Conservation (phyloP, 306 rosid genomes). For the Sicyos baderoa region DNA sequence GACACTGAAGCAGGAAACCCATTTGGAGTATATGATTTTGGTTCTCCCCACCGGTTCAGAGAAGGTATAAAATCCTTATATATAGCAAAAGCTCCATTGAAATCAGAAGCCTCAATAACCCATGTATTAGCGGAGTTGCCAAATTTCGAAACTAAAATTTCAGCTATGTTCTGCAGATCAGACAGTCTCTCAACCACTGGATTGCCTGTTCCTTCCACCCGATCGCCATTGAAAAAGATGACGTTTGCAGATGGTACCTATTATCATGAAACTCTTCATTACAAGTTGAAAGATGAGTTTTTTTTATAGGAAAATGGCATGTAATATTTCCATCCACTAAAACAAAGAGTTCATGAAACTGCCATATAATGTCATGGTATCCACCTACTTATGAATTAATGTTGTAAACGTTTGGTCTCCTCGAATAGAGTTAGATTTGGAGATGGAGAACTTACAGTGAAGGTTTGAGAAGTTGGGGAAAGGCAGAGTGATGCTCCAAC, state of each 20-base stretch:
- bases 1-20: slow-evolving; percentile 62
- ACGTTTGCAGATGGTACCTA: slow-evolving; percentile 67
- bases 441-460: slow-evolving; percentile 35
- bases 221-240: slow-evolving; percentile 67
- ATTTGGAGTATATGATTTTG: slow-evolving; percentile 44
- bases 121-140: slow-evolving; percentile 63
- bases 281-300: too few relatives aligned
- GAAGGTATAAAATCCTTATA: slow-evolving; percentile 62
- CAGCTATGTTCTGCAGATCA: slow-evolving; percentile 53
- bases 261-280: neutral
- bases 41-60: slow-evolving; percentile 67
- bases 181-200: slow-evolving; percentile 71
- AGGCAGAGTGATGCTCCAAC: slow-evolving; percentile 70
- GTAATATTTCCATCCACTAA: too few relatives aligned
- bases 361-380: too few relatives aligned
- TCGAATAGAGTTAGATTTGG: neutral
- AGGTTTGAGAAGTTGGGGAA: slow-evolving; percentile 41
- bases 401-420: too few relatives aligned
- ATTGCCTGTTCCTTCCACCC: slow-evolving; percentile 61
- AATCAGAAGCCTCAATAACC: slow-evolving; percentile 72
- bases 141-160: slow-evolving; percentile 60
- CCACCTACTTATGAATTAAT: too few relatives aligned
- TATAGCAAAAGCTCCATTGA: slow-evolving; percentile 73
- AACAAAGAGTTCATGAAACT: too few relatives aligned
- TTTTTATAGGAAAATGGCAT: too few relatives aligned